Conservation (phyloP, 768 basidiomycete species). For the Suillus occidentalis region DNA sequence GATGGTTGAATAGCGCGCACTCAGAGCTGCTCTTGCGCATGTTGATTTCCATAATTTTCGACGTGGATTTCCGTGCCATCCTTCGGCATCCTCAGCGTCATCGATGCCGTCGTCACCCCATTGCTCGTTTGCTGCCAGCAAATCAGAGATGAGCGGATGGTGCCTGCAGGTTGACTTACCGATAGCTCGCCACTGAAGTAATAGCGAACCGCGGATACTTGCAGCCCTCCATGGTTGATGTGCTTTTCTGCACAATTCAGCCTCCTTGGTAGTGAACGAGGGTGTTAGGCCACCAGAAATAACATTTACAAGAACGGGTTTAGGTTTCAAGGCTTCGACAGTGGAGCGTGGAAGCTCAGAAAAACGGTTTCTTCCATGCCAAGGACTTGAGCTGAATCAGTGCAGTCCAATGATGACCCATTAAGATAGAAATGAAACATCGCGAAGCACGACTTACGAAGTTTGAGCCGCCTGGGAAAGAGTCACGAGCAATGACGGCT, state of each 20-base stretch:
- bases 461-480: constrained; percentile 73
- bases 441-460: constrained; percentile 44
- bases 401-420: constrained; percentile 74
- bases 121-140: constrained; percentile 46
- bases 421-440: not conserved
- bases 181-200: constrained; percentile 76
- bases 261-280: constrained; percentile 68
- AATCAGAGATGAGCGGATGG: constrained; percentile 31
- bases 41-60: constrained; percentile 86
- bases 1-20: constrained; percentile 27
- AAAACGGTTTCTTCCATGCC: constrained; percentile 76
- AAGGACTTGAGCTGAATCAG: constrained; percentile 75
- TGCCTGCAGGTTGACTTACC: constrained; percentile 43
- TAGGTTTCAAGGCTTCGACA: constrained; percentile 67
- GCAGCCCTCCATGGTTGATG: constrained; percentile 94
- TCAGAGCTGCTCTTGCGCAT: constrained; percentile 77
- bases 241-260: constrained; percentile 74
- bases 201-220: constrained; percentile 76
- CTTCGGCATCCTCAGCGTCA: constrained; percentile 42
- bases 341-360: constrained; percentile 61
- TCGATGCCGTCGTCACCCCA: constrained; percentile 48
- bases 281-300: constrained; percentile 81
- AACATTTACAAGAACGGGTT: constrained; percentile 78
- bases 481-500: constrained; percentile 73
- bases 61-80: constrained; percentile 73